These are phyloP conservation scores for Ajuga chamaepitys DNA, from an alignment of 257 asterid genomes.

Conservation along the genomic window DNA sequence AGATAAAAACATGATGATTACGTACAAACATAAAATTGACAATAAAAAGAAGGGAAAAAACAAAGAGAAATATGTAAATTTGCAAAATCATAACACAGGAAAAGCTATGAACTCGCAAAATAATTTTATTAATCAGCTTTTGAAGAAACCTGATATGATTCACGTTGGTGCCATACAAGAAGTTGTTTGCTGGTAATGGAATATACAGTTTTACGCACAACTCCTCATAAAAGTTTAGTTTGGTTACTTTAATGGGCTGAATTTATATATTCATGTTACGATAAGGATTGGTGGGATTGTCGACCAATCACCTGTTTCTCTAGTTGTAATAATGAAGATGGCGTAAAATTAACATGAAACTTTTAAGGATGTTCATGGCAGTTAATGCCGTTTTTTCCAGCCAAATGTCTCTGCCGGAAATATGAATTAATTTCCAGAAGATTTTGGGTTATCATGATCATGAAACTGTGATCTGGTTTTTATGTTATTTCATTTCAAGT, in stretches of 20 bases:
- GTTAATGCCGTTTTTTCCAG: conserved; percentile 19
- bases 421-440: conserved; percentile 1
- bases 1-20: too few species aligned
- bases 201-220: background rate
- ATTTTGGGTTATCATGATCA: background rate
- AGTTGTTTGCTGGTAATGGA: background rate
- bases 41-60: background rate
- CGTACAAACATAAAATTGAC: too few species aligned
- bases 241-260: background rate
- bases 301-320: conserved; percentile 7
- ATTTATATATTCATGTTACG: background rate
- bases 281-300: conserved; percentile 2
- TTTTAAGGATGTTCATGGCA: conserved; percentile 10
- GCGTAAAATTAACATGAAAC: background rate
- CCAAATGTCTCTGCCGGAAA: conserved; percentile 21
- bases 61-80: background rate
- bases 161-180: too few species aligned
- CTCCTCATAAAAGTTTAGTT: background rate
- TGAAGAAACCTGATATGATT: too few species aligned
- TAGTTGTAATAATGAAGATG: conserved; percentile 21
- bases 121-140: too few species aligned
- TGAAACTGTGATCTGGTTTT: background rate
- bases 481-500: background rate
- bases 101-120: background rate
- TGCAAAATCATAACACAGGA: background rate